Percentiles rank a stretch among this genome's conserved stretches.
Conservation (phyloP, 1,284 basidiomycete genomes). For the Caloboletus inedulis region DNA sequence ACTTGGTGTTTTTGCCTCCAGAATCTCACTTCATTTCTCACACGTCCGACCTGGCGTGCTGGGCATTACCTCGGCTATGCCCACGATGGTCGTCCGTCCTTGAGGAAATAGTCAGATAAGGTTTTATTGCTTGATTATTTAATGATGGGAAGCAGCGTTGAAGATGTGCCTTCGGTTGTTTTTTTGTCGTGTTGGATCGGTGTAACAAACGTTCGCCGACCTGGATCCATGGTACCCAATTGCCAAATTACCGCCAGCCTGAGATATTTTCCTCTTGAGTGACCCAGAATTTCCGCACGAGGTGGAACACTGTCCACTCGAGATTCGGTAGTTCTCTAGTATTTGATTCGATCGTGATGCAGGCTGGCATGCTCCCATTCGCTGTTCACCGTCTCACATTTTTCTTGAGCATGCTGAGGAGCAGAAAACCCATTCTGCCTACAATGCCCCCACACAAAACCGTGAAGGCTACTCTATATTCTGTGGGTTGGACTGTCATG, state of each 20-base stretch:
- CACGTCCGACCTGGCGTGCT: slow-evolving; percentile 22
- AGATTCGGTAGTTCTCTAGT: slow-evolving; percentile 2
- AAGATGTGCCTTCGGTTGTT: slow-evolving; percentile 16
- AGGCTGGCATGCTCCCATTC: slow-evolving; percentile 1
- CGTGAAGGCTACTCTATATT: neutral
- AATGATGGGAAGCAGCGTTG: slow-evolving; percentile 16
- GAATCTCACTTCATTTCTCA: slow-evolving; percentile 16
- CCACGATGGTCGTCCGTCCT: slow-evolving; percentile 15
- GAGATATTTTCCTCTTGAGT: slow-evolving; percentile 5
- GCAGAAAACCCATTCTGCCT: neutral
- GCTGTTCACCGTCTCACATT: neutral
- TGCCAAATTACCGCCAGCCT: slow-evolving; percentile 13
- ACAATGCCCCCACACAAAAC: neutral
- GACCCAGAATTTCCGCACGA: slow-evolving; percentile 5
- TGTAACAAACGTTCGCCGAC: slow-evolving; percentile 5
- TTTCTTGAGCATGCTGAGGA: neutral
- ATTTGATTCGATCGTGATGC: slow-evolving; percentile 6
- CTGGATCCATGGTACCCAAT: slow-evolving; percentile 7
- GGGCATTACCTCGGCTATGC: slow-evolving; percentile 11
- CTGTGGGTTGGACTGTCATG: neutral
- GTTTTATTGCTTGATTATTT: slow-evolving; percentile 22
- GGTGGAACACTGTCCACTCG: slow-evolving; percentile 1
- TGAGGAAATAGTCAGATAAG: slow-evolving; percentile 20
- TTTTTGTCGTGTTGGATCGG: slow-evolving; percentile 9
- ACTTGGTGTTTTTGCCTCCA: neutral